phyloP scores from a whole-genome alignment of 2,329 filamentous ascomycete genomes.

The Ilyonectria mors-panacis region DNA sequence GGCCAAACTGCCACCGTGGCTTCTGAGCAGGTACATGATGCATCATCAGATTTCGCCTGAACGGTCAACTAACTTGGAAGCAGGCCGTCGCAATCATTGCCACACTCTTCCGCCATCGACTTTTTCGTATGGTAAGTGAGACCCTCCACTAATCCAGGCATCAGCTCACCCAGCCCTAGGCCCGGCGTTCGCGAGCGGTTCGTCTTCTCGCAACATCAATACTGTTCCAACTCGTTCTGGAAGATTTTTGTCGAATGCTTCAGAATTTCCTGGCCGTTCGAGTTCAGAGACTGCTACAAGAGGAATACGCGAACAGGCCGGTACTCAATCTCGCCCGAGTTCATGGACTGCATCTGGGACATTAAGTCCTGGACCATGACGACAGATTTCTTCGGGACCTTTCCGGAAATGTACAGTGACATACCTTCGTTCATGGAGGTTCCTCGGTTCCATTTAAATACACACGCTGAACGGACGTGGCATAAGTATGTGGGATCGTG shows the following conservation, averaged over 20 bases:
- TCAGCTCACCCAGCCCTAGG: not conserved
- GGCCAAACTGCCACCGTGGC: slow-evolving; percentile 8
- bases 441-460: not conserved
- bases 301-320: not conserved
- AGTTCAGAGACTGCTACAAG: slow-evolving; percentile 23
- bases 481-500: not conserved
- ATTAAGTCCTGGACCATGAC: slow-evolving; percentile 25
- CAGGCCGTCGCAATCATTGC: slow-evolving; percentile 18
- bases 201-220: slow-evolving; percentile 20
- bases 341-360: slow-evolving; percentile 3
- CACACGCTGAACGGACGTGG: not conserved
- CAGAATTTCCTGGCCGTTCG: slow-evolving; percentile 14
- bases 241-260: slow-evolving; percentile 15
- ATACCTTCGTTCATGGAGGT: slow-evolving; percentile 1
- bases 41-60: not conserved
- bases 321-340: slow-evolving; percentile 14
- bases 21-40: slow-evolving; percentile 10
- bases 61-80: not conserved
- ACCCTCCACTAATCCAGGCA: no score
- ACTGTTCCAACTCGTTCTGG: slow-evolving; percentile 18
- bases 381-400: slow-evolving; percentile 9
- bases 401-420: slow-evolving; percentile 8
- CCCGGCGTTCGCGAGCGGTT: slow-evolving; percentile 21
- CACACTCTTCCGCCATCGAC: slow-evolving; percentile 23
- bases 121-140: slow-evolving; percentile 16